A percentile compares a stretch with the other conserved stretches of the same genome.
phyloP scores from a whole-genome alignment of 2,329 filamentous ascomycete genomes.

The Colletotrichum graminicola region DNA sequence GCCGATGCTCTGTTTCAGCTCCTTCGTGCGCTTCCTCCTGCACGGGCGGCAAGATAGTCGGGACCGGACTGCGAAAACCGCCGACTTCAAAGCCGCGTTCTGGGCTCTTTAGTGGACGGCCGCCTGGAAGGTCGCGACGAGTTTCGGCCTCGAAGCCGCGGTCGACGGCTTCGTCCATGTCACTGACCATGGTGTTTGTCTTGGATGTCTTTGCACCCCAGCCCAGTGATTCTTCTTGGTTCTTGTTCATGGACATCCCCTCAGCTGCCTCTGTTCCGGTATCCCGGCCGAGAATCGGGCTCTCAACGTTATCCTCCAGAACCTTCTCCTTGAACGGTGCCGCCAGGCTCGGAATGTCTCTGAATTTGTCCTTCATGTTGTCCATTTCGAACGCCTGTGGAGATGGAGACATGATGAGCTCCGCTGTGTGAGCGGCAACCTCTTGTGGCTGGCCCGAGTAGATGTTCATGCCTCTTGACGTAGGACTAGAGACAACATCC shows the following conservation, averaged over 20 bases:
- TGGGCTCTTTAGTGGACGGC: slow-evolving; percentile 23
- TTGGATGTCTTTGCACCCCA: slow-evolving; percentile 3
- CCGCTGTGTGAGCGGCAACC: not conserved
- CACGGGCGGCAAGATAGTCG: slow-evolving; percentile 63
- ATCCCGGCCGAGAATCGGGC: slow-evolving; percentile 53
- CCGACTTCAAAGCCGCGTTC: slow-evolving; percentile 39
- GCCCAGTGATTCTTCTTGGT: slow-evolving; percentile 8
- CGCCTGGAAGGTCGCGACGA: slow-evolving; percentile 44
- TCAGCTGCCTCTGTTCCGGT: slow-evolving; percentile 4
- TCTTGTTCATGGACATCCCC: not conserved
- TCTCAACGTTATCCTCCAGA: slow-evolving; percentile 51
- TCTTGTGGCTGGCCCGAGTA: not conserved
- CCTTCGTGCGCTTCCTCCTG: slow-evolving; percentile 64
- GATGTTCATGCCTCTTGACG: not conserved
- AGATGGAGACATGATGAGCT: not conserved
- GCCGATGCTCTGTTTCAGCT: slow-evolving; percentile 50
- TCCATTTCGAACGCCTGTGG: not conserved
- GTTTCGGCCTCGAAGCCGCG: slow-evolving; percentile 48
- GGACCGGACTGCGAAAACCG: slow-evolving; percentile 58
- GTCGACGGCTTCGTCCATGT: slow-evolving; percentile 42
- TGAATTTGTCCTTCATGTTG: slow-evolving; percentile 19
- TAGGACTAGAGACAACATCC: slow-evolving; percentile 31
- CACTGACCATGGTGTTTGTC: slow-evolving; percentile 32
- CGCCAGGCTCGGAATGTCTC: slow-evolving; percentile 32
- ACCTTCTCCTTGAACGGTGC: slow-evolving; percentile 44